These are phyloP conservation scores for Rhododendron griersonianum DNA, from an alignment of 148 eudicot species.

Conservation along the genomic window DNA sequence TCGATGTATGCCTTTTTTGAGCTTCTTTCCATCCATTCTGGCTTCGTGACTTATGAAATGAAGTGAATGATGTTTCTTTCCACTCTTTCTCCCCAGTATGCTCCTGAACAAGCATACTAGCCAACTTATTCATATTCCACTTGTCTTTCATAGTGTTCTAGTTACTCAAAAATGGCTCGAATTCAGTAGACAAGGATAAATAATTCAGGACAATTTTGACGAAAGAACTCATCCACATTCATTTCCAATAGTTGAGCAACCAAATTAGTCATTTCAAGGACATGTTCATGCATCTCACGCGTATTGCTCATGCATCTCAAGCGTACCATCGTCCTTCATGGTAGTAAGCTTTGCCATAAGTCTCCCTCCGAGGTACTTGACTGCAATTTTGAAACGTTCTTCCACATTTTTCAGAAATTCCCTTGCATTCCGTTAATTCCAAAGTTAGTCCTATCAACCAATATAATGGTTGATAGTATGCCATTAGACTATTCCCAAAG, in stretches of 20 bases:
- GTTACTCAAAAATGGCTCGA: neutral
- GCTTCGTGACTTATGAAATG: neutral
- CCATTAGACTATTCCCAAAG: neutral
- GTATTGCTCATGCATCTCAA: neutral
- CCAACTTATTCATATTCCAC: too few relatives aligned
- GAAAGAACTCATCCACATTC: neutral
- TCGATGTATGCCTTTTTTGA: neutral
- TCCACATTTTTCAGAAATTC: too few relatives aligned
- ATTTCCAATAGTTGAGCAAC: neutral
- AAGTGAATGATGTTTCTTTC: neutral
- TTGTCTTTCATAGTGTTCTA: too few relatives aligned
- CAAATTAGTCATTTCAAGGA: neutral
- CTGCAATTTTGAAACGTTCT: too few relatives aligned
- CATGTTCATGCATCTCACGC: neutral
- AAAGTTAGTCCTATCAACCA: neutral
- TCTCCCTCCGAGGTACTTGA: neutral
- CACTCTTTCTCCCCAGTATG: neutral
- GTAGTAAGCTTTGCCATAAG: neutral
- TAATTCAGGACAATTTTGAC: neutral
- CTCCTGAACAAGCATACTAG: neutral
- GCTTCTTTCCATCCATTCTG: neutral
- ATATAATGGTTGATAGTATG: neutral
- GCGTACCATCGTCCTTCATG: neutral
- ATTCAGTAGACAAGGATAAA: neutral
- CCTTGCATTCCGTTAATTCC: too few relatives aligned